phyloP scores from a whole-genome alignment of 2,329 filamentous ascomycete genomes.

The Arthroderma uncinatum region DNA sequence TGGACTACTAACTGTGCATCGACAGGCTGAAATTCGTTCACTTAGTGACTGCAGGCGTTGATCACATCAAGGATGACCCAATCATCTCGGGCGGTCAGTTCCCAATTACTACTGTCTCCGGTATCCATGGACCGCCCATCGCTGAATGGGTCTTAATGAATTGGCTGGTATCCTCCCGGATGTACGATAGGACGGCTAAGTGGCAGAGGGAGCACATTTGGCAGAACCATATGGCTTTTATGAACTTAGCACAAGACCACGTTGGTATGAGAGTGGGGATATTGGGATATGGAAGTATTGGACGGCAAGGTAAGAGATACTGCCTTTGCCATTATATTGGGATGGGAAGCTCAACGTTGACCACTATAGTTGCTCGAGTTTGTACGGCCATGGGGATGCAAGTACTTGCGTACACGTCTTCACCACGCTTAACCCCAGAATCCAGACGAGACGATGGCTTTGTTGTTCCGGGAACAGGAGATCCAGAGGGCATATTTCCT shows the following conservation, averaged over 20 bases:
- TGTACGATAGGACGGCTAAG: constrained; percentile 45
- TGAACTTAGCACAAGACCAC: constrained; percentile 39
- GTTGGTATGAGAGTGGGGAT: constrained; percentile 50
- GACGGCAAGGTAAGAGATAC: constrained; percentile 44
- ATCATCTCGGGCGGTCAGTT: constrained; percentile 44
- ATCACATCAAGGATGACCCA: constrained; percentile 43
- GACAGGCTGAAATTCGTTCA: constrained; percentile 42
- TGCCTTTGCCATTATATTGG: background rate
- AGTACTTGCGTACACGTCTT: constrained; percentile 34
- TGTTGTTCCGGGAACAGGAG: constrained; percentile 56
- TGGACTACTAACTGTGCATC: no score
- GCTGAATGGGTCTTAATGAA: constrained; percentile 57
- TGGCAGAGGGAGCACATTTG: constrained; percentile 48
- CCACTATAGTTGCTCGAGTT: constrained; percentile 41
- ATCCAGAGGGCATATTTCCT: constrained; percentile 46
- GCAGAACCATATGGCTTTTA: constrained; percentile 28
- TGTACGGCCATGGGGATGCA: constrained; percentile 57
- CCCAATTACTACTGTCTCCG: constrained; percentile 43
- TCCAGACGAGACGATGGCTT: constrained; percentile 55
- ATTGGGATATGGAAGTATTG: constrained; percentile 52
- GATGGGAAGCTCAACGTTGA: background rate
- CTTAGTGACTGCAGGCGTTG: constrained; percentile 47
- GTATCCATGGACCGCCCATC: constrained; percentile 54
- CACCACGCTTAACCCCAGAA: constrained; percentile 53
- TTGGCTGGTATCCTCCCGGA: constrained; percentile 46